phyloP scores from a whole-genome alignment of 208 protist genomes.

The Leptomonas seymouri region DNA sequence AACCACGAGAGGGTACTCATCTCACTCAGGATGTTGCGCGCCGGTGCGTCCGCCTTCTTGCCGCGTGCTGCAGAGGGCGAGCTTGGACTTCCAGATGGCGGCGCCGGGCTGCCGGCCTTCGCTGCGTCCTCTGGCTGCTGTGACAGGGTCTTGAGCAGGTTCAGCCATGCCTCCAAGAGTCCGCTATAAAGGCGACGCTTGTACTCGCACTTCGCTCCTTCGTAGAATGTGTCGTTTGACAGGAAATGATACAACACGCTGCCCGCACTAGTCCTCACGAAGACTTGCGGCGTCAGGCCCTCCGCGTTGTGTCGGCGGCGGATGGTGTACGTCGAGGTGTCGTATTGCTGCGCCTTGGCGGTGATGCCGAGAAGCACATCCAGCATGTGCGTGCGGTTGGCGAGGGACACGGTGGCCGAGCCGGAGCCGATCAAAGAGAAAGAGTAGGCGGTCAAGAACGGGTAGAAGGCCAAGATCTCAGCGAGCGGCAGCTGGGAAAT shows the following conservation, averaged over 20 bases:
- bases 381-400: conserved; percentile 75
- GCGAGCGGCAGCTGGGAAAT: conserved; percentile 76
- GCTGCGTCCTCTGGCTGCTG: conserved; percentile 6
- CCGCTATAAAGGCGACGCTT: conserved; percentile 75
- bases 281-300: conserved; percentile 35
- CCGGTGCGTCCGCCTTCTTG: conserved; percentile 22
- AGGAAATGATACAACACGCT: conserved; percentile 82
- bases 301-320: conserved; percentile 50
- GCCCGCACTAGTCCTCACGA: conserved; percentile 56
- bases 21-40: conserved; percentile 60
- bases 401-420: conserved; percentile 60
- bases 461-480: conserved; percentile 87
- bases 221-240: conserved; percentile 82
- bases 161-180: conserved; percentile 69
- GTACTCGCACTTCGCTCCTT: conserved; percentile 41
- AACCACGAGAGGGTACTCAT: conserved; percentile 87
- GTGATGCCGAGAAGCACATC: conserved; percentile 72
- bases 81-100: conserved; percentile 1
- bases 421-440: conserved; percentile 81
- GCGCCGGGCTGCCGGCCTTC: neutral
- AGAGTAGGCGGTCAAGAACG: conserved; percentile 74
- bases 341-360: conserved; percentile 69
- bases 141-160: conserved; percentile 43
- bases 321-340: conserved; percentile 56
- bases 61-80: neutral